Evolutionary conservation across 169 alveolate genomes (phyloP).

Genomic region (Blepharisma undulans): DNA sequence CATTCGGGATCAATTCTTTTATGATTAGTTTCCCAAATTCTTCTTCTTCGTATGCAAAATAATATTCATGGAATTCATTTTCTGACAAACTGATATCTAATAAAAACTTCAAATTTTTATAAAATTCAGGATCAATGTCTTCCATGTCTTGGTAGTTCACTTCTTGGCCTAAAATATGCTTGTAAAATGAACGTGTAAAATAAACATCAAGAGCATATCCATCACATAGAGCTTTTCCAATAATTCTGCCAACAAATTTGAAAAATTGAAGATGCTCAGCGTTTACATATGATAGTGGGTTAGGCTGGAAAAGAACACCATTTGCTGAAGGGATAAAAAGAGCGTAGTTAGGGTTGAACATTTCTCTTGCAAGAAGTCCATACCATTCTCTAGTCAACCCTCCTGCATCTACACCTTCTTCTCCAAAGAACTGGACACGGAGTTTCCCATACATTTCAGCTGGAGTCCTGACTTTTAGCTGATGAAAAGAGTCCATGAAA

Average conservation of each 20-base stretch:
- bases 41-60: conserved; percentile 90
- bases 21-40: conserved; percentile 93
- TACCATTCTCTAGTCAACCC: conserved; percentile 99
- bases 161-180: conserved; percentile 96
- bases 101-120: conserved; percentile 93
- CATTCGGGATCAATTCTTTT: conserved; percentile 95
- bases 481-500: conserved; percentile 94
- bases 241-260: conserved; percentile 98
- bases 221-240: conserved; percentile 97
- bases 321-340: conserved; percentile 83
- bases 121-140: conserved; percentile 97
- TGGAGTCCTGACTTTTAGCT: conserved; percentile 86
- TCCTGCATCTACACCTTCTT: conserved; percentile 99
- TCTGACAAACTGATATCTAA: conserved; percentile 92
- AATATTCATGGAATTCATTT: conserved; percentile 27
- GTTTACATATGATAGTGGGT: conserved; percentile 93
- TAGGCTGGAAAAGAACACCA: conserved; percentile 94
- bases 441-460: conserved; percentile 95
- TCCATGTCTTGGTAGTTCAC: conserved; percentile 96
- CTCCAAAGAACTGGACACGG: conserved; percentile 93
- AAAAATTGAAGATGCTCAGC: conserved; percentile 96
- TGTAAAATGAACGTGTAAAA: conserved; percentile 97
- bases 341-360: conserved; percentile 98
- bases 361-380: conserved; percentile 94
- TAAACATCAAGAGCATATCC: conserved; percentile 96